Evolutionary conservation across 2,329 filamentous ascomycete species (phyloP), one percentile per base, ranked within the genome.

Genomic region (Microsporum ferrugineum): DNA sequence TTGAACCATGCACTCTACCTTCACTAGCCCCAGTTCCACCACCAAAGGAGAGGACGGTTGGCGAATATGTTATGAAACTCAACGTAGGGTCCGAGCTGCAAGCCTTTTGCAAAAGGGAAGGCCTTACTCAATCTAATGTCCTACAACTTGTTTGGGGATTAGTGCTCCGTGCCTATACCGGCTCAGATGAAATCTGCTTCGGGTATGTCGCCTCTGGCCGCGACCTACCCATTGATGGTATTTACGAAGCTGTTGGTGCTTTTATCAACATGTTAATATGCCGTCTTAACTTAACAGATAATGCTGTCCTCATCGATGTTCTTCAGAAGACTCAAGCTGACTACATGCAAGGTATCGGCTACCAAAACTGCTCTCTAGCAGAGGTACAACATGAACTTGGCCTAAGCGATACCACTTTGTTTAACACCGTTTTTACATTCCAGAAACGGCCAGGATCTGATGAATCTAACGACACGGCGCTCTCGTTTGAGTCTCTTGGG

Each of bases 181-280:
- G 68, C 1, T 71, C 70, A 8, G 68, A 75, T 57, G 73, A 76
- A 60, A 70, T 76, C 4, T 61, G 73, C 6, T 78, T 75, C 67
- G 75, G 73, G 17, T 72, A 73, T 56, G 75, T 72, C 2, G 70
- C 75, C 23, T 73, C 72, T 59, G 75, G 75, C 1, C 69, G 75
- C 5, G 71, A 76, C 47, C 69, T 72, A 10, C 68, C 71, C 12
- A 68, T 77, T 36, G 58, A 67, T 17, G 74, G 71, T 1, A 71
- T 77, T 27, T 70, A 73, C 57, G 67, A 72, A 51, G 75, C 77
- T 41, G 67, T 75, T 34, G 75, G 74, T 1, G 71, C 63, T 12
- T 79, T 82, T 56, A 79, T 83, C 62, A 82, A 81, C 60, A 82
- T 83, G 76, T 73, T 84, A 2, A 77, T 80, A 53, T 81, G 77